phyloP scores from a whole-genome alignment of 257 asterid genomes.

The Datura wrightii region DNA sequence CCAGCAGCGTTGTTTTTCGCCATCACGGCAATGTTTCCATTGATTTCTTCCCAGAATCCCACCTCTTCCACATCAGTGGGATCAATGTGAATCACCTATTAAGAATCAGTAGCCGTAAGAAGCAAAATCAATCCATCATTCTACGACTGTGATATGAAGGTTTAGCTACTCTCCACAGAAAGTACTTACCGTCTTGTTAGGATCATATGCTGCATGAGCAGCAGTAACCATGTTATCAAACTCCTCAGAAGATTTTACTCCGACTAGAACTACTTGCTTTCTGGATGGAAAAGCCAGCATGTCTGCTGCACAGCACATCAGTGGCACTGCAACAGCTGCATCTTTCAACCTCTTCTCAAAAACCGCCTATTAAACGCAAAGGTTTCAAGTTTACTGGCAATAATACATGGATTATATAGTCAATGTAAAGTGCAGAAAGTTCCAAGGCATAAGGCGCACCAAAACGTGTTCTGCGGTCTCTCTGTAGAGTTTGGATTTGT shows the following conservation, averaged over 20 bases:
- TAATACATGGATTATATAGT: background rate
- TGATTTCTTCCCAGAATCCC: constrained; percentile 72
- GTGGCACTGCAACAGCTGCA: constrained; percentile 73
- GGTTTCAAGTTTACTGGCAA: background rate
- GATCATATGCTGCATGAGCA: constrained; percentile 74
- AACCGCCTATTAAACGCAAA: constrained; percentile 59
- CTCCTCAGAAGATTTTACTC: constrained; percentile 46
- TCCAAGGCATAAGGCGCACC: constrained; percentile 46
- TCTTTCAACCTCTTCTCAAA: constrained; percentile 88
- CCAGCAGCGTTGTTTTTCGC: constrained; percentile 55
- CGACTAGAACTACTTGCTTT: constrained; percentile 78
- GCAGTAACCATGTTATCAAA: constrained; percentile 72
- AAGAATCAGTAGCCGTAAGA: background rate
- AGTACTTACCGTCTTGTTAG: constrained; percentile 66
- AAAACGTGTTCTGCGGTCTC: constrained; percentile 68
- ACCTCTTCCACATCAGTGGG: constrained; percentile 66
- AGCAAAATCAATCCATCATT: background rate
- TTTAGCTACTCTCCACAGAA: background rate
- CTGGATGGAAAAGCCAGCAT: constrained; percentile 69
- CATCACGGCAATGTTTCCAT: constrained; percentile 68
- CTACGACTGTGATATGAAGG: background rate
- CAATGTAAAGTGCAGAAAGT: background rate
- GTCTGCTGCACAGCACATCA: constrained; percentile 92
- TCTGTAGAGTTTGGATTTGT: constrained; percentile 55
- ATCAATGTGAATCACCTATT: constrained; percentile 87